Percentiles rank a stretch among this genome's conserved stretches.
These are phyloP conservation scores for Sorghum bicolor DNA, from an alignment of 176 grass and related monocot species.

Conservation along the genomic window Sorghum_bicolor_NCBIv3 NC_012873.2:67538001-67538500, in stretches of 20 bases:
- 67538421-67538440: constrained; percentile 55
- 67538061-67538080: not conserved
- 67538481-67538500: constrained; percentile 72
- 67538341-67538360: constrained; percentile 80
- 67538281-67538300: constrained; percentile 97
- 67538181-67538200: not conserved
- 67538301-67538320: constrained; percentile 82
- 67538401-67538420: constrained; percentile 27
- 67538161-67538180: not conserved
- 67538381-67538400: constrained; percentile 34
- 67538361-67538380: constrained; percentile 84
- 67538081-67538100: not conserved
- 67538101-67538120: constrained; percentile 1
- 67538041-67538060: not conserved
- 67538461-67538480: constrained; percentile 95
- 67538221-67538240: not conserved
- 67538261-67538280: constrained; percentile 22
- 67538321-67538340: constrained; percentile 99
- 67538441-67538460: constrained; percentile 99
- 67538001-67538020: constrained; percentile 40
- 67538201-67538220: constrained; percentile 8
- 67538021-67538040: constrained; percentile 5
- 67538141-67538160: not conserved
- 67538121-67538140: not conserved
- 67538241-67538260: constrained; percentile 9